Conservation (phyloP, 352 stramenopile genomes). For the Blastocystis sp. region DNA sequence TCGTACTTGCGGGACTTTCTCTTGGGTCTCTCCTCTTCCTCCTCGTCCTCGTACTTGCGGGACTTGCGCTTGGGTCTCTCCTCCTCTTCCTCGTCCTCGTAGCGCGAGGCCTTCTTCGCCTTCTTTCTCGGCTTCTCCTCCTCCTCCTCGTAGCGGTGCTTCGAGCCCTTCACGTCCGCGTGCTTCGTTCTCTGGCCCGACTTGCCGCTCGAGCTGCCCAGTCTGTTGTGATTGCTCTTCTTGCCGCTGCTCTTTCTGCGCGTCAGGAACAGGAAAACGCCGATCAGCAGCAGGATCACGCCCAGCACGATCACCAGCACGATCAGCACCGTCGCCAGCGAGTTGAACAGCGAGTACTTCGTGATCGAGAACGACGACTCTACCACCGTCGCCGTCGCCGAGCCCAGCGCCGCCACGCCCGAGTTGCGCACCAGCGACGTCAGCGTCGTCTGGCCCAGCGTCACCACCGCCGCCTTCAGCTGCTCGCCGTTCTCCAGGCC, state of each 20-base stretch:
- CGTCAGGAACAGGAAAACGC: slow-evolving; percentile 31
- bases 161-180: neutral
- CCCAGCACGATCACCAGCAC: slow-evolving; percentile 38
- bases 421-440: slow-evolving; percentile 16
- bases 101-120: neutral
- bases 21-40: slow-evolving; percentile 2
- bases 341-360: slow-evolving; percentile 61
- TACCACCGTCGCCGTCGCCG: slow-evolving; percentile 24
- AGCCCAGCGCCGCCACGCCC: slow-evolving; percentile 30
- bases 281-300: slow-evolving; percentile 39
- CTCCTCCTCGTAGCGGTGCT: slow-evolving; percentile 20
- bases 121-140: slow-evolving; percentile 25
- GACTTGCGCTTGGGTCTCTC: slow-evolving; percentile 46
- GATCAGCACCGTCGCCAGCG: slow-evolving; percentile 9
- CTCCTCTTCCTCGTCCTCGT: slow-evolving; percentile 58
- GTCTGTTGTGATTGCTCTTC: slow-evolving; percentile 32
- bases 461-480: slow-evolving; percentile 13
- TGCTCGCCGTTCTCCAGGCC: slow-evolving; percentile 15
- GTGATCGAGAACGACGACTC: slow-evolving; percentile 43
- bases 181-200: neutral
- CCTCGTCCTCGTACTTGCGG: neutral
- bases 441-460: slow-evolving; percentile 26
- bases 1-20: neutral
- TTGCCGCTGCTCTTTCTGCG: neutral
- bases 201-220: neutral